Conservation (phyloP, 2,329 filamentous ascomycete genomes). For the Escovopsis sp. region DNA sequence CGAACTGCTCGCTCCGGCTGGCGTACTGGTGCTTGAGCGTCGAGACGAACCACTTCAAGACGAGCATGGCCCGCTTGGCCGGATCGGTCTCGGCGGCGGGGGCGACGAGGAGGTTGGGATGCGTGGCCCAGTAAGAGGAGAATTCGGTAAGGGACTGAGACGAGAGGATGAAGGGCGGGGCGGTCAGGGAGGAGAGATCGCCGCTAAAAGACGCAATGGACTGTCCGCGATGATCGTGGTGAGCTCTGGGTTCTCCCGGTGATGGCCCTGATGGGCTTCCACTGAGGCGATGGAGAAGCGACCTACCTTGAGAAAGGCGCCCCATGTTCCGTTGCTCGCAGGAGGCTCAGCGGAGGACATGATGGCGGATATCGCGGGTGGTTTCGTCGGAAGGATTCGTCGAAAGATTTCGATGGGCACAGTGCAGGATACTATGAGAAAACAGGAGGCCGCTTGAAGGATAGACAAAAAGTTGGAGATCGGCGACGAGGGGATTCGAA, state of each 20-base stretch:
- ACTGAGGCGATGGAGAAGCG: neutral
- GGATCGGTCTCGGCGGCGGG: conserved; percentile 67
- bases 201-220: conserved; percentile 73
- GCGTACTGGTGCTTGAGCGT: conserved; percentile 80
- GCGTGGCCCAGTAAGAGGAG: conserved; percentile 70
- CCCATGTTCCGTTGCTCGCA: conserved; percentile 33
- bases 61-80: conserved; percentile 66
- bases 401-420: neutral
- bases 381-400: neutral
- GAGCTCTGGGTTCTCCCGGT: neutral
- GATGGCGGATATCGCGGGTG: neutral
- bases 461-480: too few species aligned
- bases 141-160: conserved; percentile 67
- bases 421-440: neutral
- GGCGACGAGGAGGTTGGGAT: conserved; percentile 64
- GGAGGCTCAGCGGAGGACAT: conserved; percentile 20
- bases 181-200: conserved; percentile 66
- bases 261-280: neutral
- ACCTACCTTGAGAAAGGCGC: conserved; percentile 36
- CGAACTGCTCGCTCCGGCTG: conserved; percentile 59
- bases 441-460: too few species aligned
- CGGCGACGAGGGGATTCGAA: too few species aligned
- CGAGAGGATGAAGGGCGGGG: conserved; percentile 70
- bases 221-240: conserved; percentile 15
- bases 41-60: conserved; percentile 93